Evolutionary conservation across 345 rosid genomes (phyloP), one percentile per base, ranked within the genome.

Genomic region (Hibiscus tridactylites): DNA sequence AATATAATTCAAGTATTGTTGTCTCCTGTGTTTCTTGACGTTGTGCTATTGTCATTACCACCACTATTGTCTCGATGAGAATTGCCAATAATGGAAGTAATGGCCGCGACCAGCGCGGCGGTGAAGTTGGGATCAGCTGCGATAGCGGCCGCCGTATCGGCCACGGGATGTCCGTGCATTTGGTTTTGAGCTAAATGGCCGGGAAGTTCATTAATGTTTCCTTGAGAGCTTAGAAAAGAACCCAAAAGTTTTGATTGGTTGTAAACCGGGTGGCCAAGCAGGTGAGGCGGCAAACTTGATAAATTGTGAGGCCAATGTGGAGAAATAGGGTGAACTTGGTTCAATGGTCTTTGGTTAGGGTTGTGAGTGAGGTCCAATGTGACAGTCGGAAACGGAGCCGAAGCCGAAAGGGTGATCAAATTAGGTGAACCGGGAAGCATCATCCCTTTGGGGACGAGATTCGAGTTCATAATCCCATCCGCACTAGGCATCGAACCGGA

Each of bases 101-200:
- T 82, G 65, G 90, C 87, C 2, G 87, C 86, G 3, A 80, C 83
- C 1, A 86, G 79, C 1, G 87, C 90, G 1, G 90, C 84, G 0
- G 86, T 79, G 79, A 86, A 86, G 78, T 78, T 82, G 0, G 90
- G 90, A 74, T 84, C 87, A 0, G 86, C 77, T 0, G 88, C 81
- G 70, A 86, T 81, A 77, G 84, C 87, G 50, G 87, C 83, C 5
- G 84, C 77, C 13, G 79, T 78, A 33, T 50, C 70, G 3, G 71
- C 42, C 60, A 68, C 16, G 3, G 76, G 26, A 13, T 66, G 57
- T 16, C 59, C 9, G 28, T 16, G 71, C 28, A 50, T 15, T 16
- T 68, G 80, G 15, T 37, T 60, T 58, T 44, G 66, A 71, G 28
- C 54, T 46, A 47, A 21, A 57, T 44, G 64, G 9, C 26, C 60